Base-by-base conservation (phyloP, 208 protist genomes). In the Acanthamoeba rhysodes region DNA sequence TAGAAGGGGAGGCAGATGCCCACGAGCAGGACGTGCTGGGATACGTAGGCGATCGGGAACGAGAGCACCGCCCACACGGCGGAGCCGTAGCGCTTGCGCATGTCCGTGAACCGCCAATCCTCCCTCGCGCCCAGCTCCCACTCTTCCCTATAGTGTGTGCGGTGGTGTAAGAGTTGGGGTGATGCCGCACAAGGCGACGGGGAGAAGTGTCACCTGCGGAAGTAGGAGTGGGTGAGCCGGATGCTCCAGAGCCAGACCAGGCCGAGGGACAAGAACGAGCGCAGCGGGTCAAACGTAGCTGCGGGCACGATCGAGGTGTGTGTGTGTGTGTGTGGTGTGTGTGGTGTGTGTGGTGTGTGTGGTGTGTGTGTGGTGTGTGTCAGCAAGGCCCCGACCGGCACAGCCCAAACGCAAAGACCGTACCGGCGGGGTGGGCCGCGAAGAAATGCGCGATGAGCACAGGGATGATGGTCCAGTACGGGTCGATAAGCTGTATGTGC, bases 201-300 rank as follows among this genome's bases (percentile, higher is more conserved):
- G 76, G 10, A 32, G n/a, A 12, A 32, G 8, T 8, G 82, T 48
- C 18, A 90, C 87, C 87, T 53, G 48, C 91, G 66, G 53, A 94
- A 94, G 91, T 94, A 94, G 62, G 91, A 94, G 55, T 94, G 91
- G 16, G 91, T 94, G 48, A 94, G 91, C 8, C 91, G 91, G 27
- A 94, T 20, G 70, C 91, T 94, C 91, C 91, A 94, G 2, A 94
- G 6, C 66, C 66, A 87, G 41, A 94, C 53, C 9, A 94, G 91
- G 2, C 7, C 91, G 70, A 93, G 66, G 12, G 87, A 62, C 87
- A 93, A 16, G 34, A 24, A 18, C 45, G 87, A 93, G 29, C 87
- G 57, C 59, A 93, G 37, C 16, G 87, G 59, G n/a, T 93, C 66
- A 24, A 22, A n/a, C 16, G 53, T 57, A 4, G 87, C 48, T 93